Conservation (phyloP, 495 filamentous ascomycete species). For the Lichenothelia convexa region DNA sequence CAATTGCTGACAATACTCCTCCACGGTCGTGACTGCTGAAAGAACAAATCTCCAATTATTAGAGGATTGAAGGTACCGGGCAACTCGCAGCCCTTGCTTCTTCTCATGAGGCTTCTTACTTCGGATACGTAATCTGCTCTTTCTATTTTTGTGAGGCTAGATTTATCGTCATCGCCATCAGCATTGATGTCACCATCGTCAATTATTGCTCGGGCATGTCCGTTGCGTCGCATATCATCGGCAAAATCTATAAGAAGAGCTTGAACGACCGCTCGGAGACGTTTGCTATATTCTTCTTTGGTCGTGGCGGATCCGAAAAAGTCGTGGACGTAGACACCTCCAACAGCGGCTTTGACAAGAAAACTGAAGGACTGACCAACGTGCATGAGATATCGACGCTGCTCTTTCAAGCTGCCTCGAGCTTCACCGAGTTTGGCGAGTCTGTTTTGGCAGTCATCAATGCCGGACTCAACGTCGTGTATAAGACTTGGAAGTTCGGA, state of each 20-base stretch:
- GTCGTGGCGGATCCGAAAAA: slow-evolving; percentile 42
- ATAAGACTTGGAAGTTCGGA: slow-evolving; percentile 39
- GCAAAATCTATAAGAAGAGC: too few relatives aligned
- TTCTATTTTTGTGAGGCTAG: too few relatives aligned
- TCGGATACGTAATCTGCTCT: too few relatives aligned
- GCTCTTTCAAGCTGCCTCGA: slow-evolving; percentile 29
- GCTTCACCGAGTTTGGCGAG: slow-evolving; percentile 31
- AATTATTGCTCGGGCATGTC: too few relatives aligned
- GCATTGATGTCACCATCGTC: too few relatives aligned
- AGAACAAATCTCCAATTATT: slow-evolving; percentile 31
- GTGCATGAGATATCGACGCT: slow-evolving; percentile 33
- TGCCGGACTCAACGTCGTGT: slow-evolving; percentile 32
- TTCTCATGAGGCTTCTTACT: too few relatives aligned
- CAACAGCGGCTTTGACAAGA: slow-evolving; percentile 31
- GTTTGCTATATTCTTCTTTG: too few relatives aligned
- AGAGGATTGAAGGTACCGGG: slow-evolving; percentile 34
- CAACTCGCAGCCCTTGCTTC: too few relatives aligned
- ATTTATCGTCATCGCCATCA: too few relatives aligned
- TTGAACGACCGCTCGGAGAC: too few relatives aligned
- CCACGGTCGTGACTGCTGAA: slow-evolving; percentile 31
- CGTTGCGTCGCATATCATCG: too few relatives aligned
- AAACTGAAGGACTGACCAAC: slow-evolving; percentile 33
- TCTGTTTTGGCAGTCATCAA: slow-evolving; percentile 14
- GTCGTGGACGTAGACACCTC: slow-evolving; percentile 35
- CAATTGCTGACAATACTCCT: slow-evolving; percentile 22